Evolutionary conservation across 2,329 filamentous ascomycete species (phyloP).

Genomic region (Xylaria sp.): DNA sequence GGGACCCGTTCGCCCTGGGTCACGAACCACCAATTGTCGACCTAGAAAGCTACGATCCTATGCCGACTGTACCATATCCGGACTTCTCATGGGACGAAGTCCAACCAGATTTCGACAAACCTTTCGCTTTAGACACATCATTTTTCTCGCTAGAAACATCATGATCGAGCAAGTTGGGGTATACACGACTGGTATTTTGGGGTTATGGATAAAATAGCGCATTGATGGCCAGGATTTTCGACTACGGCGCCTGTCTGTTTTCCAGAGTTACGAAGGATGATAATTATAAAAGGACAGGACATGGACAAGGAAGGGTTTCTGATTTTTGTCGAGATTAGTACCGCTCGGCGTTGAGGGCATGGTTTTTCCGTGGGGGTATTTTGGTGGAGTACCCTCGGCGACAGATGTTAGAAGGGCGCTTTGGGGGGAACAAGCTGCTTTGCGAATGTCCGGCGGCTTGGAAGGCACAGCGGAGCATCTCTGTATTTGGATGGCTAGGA

Average conservation of each 20-base stretch:
- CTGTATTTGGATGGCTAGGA: conserved; percentile 27
- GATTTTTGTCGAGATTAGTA: conserved; percentile 15
- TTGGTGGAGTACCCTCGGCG: not conserved
- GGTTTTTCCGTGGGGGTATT: conserved; percentile 12
- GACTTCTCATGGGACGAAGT: conserved; percentile 61
- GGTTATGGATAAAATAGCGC: conserved; percentile 1
- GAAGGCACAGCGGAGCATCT: conserved; percentile 23
- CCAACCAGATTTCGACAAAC: conserved; percentile 61
- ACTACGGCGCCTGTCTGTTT: not conserved
- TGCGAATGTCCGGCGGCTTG: not conserved
- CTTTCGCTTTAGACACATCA: conserved; percentile 62
- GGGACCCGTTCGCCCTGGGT: conserved; percentile 61
- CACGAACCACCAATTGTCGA: conserved; percentile 50
- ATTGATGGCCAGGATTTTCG: conserved; percentile 1
- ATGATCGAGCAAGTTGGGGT: conserved; percentile 21
- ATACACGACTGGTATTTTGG: not conserved
- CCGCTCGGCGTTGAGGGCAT: conserved; percentile 23
- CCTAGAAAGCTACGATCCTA: conserved; percentile 34
- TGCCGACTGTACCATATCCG: conserved; percentile 42
- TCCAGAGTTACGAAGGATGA: conserved; percentile 24
- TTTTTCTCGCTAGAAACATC: conserved; percentile 55
- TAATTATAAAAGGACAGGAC: conserved; percentile 4
- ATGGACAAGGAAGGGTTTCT: conserved; percentile 5
- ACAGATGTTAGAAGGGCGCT: conserved; percentile 13
- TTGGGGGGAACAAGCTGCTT: not conserved